A percentile compares a stretch with the other conserved stretches of the same genome.
Evolutionary conservation across 2,329 filamentous ascomycete species (phyloP).

Genomic region (Cylindrodendrum hubeiense): DNA sequence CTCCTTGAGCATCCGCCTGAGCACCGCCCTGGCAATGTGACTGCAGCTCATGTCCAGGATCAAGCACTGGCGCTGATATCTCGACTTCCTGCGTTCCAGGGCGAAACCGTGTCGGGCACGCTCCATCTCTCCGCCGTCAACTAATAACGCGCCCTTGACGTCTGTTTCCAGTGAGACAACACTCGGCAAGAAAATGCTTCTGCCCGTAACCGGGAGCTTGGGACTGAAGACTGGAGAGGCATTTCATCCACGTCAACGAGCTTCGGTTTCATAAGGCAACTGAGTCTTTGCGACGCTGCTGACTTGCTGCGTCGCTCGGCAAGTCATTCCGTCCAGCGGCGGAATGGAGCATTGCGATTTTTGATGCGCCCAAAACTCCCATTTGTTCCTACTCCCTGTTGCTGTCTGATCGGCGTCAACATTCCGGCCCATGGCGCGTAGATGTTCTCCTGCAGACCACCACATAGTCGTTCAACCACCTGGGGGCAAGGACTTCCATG

Average conservation of each 20-base stretch:
- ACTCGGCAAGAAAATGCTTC: background rate
- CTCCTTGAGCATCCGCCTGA: background rate
- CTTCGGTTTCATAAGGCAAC: background rate
- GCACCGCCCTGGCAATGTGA: background rate
- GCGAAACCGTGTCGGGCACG: background rate
- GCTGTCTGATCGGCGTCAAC: background rate
- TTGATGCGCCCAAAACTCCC: background rate
- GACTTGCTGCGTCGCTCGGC: background rate
- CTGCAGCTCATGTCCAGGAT: background rate
- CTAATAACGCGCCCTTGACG: too few species aligned
- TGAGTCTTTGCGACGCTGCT: background rate
- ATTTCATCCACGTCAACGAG: too few species aligned
- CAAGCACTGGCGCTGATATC: background rate
- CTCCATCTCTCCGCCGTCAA: background rate
- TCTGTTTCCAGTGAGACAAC: too few species aligned
- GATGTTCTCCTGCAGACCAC: background rate
- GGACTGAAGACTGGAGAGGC: background rate
- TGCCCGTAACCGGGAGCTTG: background rate
- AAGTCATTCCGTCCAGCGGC: background rate
- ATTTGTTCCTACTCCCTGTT: background rate
- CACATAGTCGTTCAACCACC: background rate
- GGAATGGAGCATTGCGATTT: background rate
- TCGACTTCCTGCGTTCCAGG: background rate
- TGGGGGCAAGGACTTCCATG: background rate
- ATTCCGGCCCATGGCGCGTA: conserved; percentile 5